Percentiles rank a stretch among this genome's conserved stretches.
phyloP scores from a whole-genome alignment of 768 basidiomycete species.

The Pulveroboletus sp. region DNA sequence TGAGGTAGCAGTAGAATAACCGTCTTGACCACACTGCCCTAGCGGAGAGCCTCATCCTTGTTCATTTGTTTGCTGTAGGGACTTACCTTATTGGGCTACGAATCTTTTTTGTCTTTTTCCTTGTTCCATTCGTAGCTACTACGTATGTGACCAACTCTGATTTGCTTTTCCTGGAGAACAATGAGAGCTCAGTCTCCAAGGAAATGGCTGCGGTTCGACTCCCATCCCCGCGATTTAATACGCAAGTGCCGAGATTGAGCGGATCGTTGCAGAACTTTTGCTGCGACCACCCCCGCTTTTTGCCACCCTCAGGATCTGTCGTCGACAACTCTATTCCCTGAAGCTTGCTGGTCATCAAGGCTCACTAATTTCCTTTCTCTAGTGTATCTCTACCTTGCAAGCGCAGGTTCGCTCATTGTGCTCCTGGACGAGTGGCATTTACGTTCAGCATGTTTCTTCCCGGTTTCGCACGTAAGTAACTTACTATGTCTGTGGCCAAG shows the following conservation, averaged over 20 bases:
- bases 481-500: background rate
- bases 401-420: slow-evolving; percentile 19
- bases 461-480: slow-evolving; percentile 26
- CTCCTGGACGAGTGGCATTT: background rate
- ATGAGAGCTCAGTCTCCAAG: slow-evolving; percentile 24
- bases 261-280: background rate
- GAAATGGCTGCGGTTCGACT: slow-evolving; percentile 9
- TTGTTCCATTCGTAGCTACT: slow-evolving; percentile 20
- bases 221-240: slow-evolving; percentile 1
- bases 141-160: slow-evolving; percentile 2
- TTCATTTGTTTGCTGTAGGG: slow-evolving; percentile 7
- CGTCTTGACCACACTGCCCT: too few species aligned
- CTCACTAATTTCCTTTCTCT: slow-evolving; percentile 1
- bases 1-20: background rate
- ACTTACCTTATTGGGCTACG: slow-evolving; percentile 14
- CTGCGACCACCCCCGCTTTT: background rate
- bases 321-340: background rate
- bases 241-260: background rate
- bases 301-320: background rate
- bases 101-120: slow-evolving; percentile 8
- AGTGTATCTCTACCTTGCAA: slow-evolving; percentile 9
- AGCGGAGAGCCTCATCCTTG: too few species aligned
- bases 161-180: slow-evolving; percentile 18
- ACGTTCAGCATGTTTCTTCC: slow-evolving; percentile 20
- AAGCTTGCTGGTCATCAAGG: slow-evolving; percentile 27